Evolutionary conservation across 2,329 filamentous ascomycete genomes (phyloP), one percentile per base, ranked within the genome.

Genomic region (Leptographium galeiforme): DNA sequence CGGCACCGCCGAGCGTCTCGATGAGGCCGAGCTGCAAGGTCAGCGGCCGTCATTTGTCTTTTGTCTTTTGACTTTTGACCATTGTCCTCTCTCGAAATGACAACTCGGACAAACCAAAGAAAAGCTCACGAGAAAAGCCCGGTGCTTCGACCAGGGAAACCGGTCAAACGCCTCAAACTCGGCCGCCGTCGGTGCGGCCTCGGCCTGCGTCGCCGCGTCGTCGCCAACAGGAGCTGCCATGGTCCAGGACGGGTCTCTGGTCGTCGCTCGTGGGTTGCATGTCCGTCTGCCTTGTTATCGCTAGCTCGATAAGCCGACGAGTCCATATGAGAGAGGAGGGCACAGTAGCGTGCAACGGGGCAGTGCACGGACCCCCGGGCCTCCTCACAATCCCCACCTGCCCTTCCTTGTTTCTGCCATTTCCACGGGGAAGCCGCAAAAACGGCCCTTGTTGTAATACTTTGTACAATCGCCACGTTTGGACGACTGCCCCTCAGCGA

Each of bases 131-230:
- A 61, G 38, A 48, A 61, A 61, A 2, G 56, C 54, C 38, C 51
- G 52, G 34, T 58, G 50, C 48, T 61, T 60, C 16, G 55, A 58
- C 59, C 59, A 61, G 12, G 58, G 57, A 52, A 59, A 61, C 3
- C 48, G 46, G 54, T 61, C 59, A 56, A 61, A 61, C 8, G 55
- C 54, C 18, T 56, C 55, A 44, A 58, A 57, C 46, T 57, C 56
- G 18, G 30, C 47, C 1, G 53, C 54, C 6, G 52, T 47, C 4
- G 52, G 25, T 19, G 39, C 40, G 3, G 13, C 19, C n/a, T 8
- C 41, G n/a, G 34, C 14, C 12, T 16, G 34, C 25, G 30, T 16
- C 38, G n/a, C 45, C 12, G 33, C 19, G 6, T 47, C 46, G 4
- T 44, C 32, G 32, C 11, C n/a, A 16, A 8, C n/a, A 16, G 50